These are phyloP conservation scores for Penicillium sp. DNA, from an alignment of 2,329 filamentous ascomycete genomes.

Conservation along the genomic window DNA sequence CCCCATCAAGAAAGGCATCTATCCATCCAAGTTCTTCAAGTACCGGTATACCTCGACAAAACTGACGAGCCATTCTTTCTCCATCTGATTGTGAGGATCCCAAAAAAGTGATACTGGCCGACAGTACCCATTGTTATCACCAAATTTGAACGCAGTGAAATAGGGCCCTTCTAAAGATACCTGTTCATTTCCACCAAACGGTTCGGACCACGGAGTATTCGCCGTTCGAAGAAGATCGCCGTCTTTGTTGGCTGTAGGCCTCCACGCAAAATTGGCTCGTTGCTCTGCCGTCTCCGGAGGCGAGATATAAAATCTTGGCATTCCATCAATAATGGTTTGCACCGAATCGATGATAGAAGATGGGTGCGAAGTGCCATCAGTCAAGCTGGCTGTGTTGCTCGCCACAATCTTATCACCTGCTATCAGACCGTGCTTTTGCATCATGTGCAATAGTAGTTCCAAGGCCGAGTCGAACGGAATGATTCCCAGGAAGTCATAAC, in stretches of 20 bases:
- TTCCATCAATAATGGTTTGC: slow-evolving; percentile 8
- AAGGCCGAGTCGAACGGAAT: slow-evolving; percentile 17
- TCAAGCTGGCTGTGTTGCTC: no score
- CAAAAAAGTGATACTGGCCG: not conserved
- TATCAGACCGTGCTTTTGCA: slow-evolving; percentile 8
- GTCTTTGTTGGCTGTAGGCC: not conserved
- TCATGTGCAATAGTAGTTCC: slow-evolving; percentile 7
- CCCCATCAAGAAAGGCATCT: not conserved
- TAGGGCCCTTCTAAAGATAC: not conserved
- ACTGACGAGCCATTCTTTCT: slow-evolving; percentile 19
- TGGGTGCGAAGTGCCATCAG: not conserved
- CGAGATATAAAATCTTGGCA: slow-evolving; percentile 6
- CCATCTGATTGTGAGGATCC: slow-evolving; percentile 18
- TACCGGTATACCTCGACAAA: slow-evolving; percentile 18
- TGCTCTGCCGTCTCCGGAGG: not conserved
- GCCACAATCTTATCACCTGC: not conserved
- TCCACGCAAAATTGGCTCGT: not conserved
- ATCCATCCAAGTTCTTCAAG: not conserved
- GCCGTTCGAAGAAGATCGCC: slow-evolving; percentile 6
- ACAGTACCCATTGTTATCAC: not conserved
- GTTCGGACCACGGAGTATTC: slow-evolving; percentile 15
- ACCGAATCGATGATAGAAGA: slow-evolving; percentile 1
- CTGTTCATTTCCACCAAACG: not conserved
- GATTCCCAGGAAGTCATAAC: slow-evolving; percentile 13
- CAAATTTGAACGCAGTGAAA: slow-evolving; percentile 1